Conservation (phyloP, 2,329 filamentous ascomycete species). For the Botrytis medusae region DNA sequence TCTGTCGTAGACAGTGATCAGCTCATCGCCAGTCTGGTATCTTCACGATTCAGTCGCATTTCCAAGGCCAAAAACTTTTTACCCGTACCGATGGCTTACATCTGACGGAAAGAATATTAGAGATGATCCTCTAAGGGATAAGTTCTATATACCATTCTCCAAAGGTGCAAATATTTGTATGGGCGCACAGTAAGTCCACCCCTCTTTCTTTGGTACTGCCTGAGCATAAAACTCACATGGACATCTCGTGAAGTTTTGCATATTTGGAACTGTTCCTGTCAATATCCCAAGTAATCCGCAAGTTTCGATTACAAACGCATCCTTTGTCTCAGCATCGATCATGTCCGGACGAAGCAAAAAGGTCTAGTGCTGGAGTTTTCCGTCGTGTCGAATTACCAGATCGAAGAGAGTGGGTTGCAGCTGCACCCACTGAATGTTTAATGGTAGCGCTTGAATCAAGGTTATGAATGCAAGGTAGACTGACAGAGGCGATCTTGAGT, state of each 20-base stretch:
- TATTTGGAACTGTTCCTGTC: not conserved
- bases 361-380: not conserved
- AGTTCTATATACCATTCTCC: not conserved
- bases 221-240: not conserved
- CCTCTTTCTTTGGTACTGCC: not conserved
- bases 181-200: not conserved
- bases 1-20: not conserved
- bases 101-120: not conserved
- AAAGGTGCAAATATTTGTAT: not conserved
- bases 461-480: not conserved
- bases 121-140: not conserved
- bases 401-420: not conserved
- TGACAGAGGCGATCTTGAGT: not conserved
- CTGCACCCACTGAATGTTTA: not conserved
- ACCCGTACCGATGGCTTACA: not conserved
- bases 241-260: not conserved
- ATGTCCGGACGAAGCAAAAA: not conserved
- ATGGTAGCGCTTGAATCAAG: not conserved
- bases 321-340: not conserved
- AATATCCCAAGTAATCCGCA: not conserved
- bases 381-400: not conserved
- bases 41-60: not conserved
- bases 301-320: not conserved
- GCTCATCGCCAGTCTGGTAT: not conserved
- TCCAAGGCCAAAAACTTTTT: not conserved